Base-by-base conservation (phyloP, 306 rosid genomes). In the Inga leiocalycina region DNA sequence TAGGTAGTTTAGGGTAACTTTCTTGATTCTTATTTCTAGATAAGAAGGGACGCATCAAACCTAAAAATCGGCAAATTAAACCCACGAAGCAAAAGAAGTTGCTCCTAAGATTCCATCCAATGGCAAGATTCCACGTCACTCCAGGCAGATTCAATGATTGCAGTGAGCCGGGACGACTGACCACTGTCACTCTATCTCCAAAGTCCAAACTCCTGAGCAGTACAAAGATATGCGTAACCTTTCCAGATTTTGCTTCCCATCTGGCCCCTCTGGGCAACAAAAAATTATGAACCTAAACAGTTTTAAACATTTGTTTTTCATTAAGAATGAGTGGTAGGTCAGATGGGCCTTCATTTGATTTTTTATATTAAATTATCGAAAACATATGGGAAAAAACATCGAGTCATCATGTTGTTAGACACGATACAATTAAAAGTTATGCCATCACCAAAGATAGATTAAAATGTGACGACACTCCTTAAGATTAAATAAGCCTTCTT, bases 241-340 rank as follows among this genome's bases (percentile, higher is more conserved):
- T 82, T 48, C 57, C 24, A 37, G 71, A 65, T 68, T 67, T 75
- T 59, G 19, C 86, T 27, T 77, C 83, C 75, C 8, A 3, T 81
- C 73, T 62, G 16, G 3, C 44, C 14, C 44, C 46, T 71, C 48
- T 34, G 77, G 10, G 1, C 76, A 62, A 43, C 41, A 73, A 34
- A 78, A 71, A 24, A 20, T 62, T 3, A 51, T 41, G 13, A 41
- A 12, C 10, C 15, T 0, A 5, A 3, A 8, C 8, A 8, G 35
- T 34, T 17, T 35, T 6, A 13, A 35, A 17, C 14, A 68, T 17
- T 19, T 7, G 43, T 37, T 8, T 7, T 17, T 7, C 10, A 39
- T 0, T 10, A 41, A 69, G 35, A 0, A 69, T 5, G 5, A 2
- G 74, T 37, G 34, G 51, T 14, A 41, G 32, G 74, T 19, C 48